Conservation (phyloP, 768 basidiomycete genomes). For the Phylloporus rhodoxanthus region DNA sequence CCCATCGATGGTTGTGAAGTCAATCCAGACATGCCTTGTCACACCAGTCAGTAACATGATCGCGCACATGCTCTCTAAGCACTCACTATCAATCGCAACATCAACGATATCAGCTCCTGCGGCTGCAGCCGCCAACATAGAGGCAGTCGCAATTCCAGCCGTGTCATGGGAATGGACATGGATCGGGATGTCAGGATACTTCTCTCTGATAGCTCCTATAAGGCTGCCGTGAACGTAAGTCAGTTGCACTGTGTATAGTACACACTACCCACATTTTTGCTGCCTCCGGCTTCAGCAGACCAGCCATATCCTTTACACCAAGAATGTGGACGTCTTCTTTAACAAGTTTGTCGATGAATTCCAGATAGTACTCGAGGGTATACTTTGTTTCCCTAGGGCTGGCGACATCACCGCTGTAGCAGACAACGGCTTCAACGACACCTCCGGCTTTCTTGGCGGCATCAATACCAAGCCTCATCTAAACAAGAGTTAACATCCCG, state of each 20-base stretch:
- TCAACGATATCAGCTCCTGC: conserved; percentile 99
- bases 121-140: conserved; percentile 91
- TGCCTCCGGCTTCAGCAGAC: conserved; percentile 89
- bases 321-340: conserved; percentile 94
- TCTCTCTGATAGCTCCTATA: conserved; percentile 90
- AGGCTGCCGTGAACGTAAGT: conserved; percentile 45
- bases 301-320: conserved; percentile 99
- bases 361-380: conserved; percentile 93
- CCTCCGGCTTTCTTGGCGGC: conserved; percentile 99
- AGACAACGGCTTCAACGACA: conserved; percentile 94
- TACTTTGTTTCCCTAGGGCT: conserved; percentile 95
- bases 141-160: conserved; percentile 95
- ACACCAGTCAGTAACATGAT: conserved; percentile 11
- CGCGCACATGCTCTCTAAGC: neutral
- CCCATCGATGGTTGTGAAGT: conserved; percentile 99
- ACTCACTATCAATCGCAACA: conserved; percentile 95
- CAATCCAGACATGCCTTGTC: conserved; percentile 89
- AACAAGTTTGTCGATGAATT: conserved; percentile 91
- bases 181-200: conserved; percentile 95
- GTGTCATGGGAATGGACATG: conserved; percentile 99
- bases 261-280: conserved; percentile 67
- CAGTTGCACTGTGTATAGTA: neutral
- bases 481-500: conserved; percentile 13
- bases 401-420: conserved; percentile 97
- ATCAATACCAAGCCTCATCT: conserved; percentile 98